Conservation (phyloP, 352 stramenopile species). For the Phytophthora lateralis region DNA sequence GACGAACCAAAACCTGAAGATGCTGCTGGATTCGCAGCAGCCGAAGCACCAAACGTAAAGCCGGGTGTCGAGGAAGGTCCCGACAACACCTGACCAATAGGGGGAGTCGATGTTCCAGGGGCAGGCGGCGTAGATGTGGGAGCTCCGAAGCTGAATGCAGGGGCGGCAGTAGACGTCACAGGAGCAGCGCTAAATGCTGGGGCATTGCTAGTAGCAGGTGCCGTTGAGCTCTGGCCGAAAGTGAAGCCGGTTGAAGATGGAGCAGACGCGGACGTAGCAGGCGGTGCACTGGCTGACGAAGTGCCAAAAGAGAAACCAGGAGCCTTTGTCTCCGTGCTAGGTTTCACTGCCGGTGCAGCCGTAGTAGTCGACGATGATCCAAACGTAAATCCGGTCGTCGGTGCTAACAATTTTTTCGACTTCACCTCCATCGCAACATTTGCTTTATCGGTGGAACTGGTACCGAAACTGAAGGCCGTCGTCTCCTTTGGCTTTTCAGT, state of each 20-base stretch:
- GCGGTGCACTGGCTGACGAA: slow-evolving; percentile 16
- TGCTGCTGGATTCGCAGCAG: slow-evolving; percentile 22
- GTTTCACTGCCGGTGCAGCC: slow-evolving; percentile 23
- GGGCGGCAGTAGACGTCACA: slow-evolving; percentile 12
- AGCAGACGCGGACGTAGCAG: slow-evolving; percentile 14
- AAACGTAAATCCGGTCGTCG: slow-evolving; percentile 50
- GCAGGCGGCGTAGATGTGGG: slow-evolving; percentile 9
- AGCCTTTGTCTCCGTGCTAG: slow-evolving; percentile 26
- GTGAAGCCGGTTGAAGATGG: slow-evolving; percentile 27
- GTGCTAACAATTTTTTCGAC: slow-evolving; percentile 14
- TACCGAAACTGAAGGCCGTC: slow-evolving; percentile 27
- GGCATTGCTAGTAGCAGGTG: slow-evolving; percentile 15
- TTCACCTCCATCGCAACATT: slow-evolving; percentile 20
- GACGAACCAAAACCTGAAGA: slow-evolving; percentile 33
- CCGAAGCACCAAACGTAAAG: slow-evolving; percentile 49
- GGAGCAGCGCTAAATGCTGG: slow-evolving; percentile 36
- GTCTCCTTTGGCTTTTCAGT: slow-evolving; percentile 31
- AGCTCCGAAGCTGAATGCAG: slow-evolving; percentile 28
- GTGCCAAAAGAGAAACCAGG: slow-evolving; percentile 32
- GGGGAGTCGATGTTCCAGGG: slow-evolving; percentile 13
- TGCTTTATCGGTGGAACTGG: slow-evolving; percentile 19
- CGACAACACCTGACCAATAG: slow-evolving; percentile 11
- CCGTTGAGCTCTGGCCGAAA: slow-evolving; percentile 29
- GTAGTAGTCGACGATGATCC: slow-evolving; percentile 32
- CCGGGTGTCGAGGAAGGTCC: slow-evolving; percentile 24